Percentiles rank a stretch among this genome's conserved stretches.
Conservation (phyloP, 2,329 filamentous ascomycete species). For the Mollisiaceae sp. region DNA sequence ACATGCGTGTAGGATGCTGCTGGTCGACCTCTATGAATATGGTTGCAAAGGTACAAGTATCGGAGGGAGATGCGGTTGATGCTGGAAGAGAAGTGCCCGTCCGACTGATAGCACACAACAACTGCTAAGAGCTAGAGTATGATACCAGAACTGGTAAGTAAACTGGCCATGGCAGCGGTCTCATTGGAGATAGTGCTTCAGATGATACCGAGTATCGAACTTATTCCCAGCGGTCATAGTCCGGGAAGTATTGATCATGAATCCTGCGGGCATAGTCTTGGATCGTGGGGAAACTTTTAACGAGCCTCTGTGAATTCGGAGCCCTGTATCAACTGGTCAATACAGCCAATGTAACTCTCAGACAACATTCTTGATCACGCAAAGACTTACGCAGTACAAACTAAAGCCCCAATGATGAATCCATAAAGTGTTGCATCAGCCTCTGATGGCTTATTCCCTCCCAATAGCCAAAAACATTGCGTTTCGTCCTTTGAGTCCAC, state of each 20-base stretch:
- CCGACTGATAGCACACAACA: too few relatives aligned
- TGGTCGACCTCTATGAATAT: too few relatives aligned
- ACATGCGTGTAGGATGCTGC: too few relatives aligned
- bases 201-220: too few relatives aligned
- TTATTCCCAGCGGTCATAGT: constrained; percentile 53
- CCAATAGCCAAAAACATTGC: constrained; percentile 59
- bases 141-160: too few relatives aligned
- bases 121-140: too few relatives aligned
- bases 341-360: not conserved
- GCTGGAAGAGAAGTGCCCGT: too few relatives aligned
- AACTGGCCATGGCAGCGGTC: too few relatives aligned
- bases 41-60: too few relatives aligned
- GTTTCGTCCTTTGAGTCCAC: constrained; percentile 7
- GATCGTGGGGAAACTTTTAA: constrained; percentile 54
- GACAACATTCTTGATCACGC: constrained; percentile 1
- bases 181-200: too few relatives aligned
- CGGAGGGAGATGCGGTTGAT: too few relatives aligned
- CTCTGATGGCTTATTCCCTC: constrained; percentile 58
- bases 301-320: constrained; percentile 51
- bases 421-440: constrained; percentile 62
- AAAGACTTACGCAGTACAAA: constrained; percentile 57
- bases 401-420: constrained; percentile 58
- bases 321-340: constrained; percentile 43
- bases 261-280: constrained; percentile 62
- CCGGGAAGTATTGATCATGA: constrained; percentile 60